A percentile compares a stretch with the other conserved stretches of the same genome.
Evolutionary conservation across 1,284 basidiomycete genomes (phyloP).

Genomic region (Puccinia novopanici): DNA sequence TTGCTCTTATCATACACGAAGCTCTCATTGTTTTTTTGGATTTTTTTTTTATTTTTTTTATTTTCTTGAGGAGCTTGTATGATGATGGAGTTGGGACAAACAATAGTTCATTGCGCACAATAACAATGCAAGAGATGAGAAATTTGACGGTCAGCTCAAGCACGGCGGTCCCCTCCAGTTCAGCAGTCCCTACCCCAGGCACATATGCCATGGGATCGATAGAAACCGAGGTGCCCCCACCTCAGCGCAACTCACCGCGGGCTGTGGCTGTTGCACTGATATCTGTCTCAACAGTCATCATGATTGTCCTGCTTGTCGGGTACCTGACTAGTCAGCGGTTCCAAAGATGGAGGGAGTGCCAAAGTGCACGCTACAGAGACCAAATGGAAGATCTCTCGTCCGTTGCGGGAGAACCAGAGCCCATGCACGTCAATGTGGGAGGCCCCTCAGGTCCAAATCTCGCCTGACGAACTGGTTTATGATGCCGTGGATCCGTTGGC

Average conservation of each 20-base stretch:
- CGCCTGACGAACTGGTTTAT: neutral
- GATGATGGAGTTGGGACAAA: too few relatives aligned
- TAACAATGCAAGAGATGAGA: too few relatives aligned
- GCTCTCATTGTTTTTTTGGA: too few relatives aligned
- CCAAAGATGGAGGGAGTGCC: neutral
- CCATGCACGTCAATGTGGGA: neutral
- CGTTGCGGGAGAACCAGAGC: neutral
- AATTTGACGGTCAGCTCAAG: neutral
- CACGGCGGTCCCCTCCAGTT: neutral
- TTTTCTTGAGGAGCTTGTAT: too few relatives aligned
- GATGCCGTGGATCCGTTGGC: conserved; percentile 10
- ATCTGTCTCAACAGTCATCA: conserved; percentile 2
- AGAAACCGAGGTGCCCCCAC: neutral
- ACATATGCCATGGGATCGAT: neutral
- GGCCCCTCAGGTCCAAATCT: conserved; percentile 1
- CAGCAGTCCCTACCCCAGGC: neutral
- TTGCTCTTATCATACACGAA: too few relatives aligned
- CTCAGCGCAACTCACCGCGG: conserved; percentile 1
- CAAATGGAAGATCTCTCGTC: conserved; percentile 20
- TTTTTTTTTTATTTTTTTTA: too few relatives aligned
- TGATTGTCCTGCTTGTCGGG: neutral
- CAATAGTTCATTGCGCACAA: too few relatives aligned
- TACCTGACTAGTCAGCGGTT: conserved; percentile 8
- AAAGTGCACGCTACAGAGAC: neutral
- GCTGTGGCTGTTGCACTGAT: neutral